These are phyloP conservation scores for Leptographium flavum DNA, from an alignment of 2,329 filamentous ascomycete genomes.

Conservation along the genomic window DNA sequence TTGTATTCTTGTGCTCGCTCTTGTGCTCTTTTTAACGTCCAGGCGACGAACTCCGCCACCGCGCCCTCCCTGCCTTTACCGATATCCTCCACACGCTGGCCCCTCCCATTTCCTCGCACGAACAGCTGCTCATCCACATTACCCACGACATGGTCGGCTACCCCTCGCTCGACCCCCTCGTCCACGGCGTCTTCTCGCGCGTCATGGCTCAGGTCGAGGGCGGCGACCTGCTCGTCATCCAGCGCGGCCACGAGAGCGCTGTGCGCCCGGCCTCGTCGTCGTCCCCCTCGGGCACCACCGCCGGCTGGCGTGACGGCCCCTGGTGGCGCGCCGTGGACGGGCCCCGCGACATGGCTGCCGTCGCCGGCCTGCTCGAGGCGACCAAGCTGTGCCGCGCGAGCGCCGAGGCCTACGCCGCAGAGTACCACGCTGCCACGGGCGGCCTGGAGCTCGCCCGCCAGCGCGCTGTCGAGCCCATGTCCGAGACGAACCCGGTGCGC, in stretches of 20 bases:
- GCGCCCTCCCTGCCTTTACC: constrained; percentile 87
- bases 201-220: constrained; percentile 99
- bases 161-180: constrained; percentile 81
- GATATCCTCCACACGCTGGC: constrained; percentile 90
- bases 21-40: constrained; percentile 4
- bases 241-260: constrained; percentile 77
- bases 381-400: constrained; percentile 83
- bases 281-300: constrained; percentile 27
- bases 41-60: constrained; percentile 78
- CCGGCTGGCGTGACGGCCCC: constrained; percentile 82
- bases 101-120: constrained; percentile 90
- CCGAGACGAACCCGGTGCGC: constrained; percentile 76
- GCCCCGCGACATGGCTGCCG: constrained; percentile 62
- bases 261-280: constrained; percentile 34
- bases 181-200: constrained; percentile 80
- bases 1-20: neutral
- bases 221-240: constrained; percentile 84
- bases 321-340: constrained; percentile 75
- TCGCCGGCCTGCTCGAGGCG: constrained; percentile 70
- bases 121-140: constrained; percentile 92
- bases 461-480: constrained; percentile 63
- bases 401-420: constrained; percentile 73
- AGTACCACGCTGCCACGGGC: constrained; percentile 63
- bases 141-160: constrained; percentile 93
- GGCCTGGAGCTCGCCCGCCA: constrained; percentile 70